Conservation (phyloP, 2,329 filamentous ascomycete genomes). For the Fusarium pseudoanthophilum region DNA sequence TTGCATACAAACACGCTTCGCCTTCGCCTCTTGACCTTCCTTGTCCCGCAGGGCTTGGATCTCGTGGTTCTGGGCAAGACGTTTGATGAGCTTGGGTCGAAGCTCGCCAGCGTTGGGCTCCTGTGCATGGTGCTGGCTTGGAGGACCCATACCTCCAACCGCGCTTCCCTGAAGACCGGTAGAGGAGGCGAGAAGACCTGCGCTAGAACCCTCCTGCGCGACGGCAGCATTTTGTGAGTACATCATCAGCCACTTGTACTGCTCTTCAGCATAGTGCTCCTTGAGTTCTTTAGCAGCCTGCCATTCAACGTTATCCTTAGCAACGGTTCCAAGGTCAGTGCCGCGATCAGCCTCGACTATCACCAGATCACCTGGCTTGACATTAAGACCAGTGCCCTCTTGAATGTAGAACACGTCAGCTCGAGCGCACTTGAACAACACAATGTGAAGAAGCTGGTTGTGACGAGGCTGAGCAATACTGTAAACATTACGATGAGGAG, state of each 20-base stretch:
- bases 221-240: slow-evolving; percentile 84
- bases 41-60: slow-evolving; percentile 91
- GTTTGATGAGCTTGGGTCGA: slow-evolving; percentile 96
- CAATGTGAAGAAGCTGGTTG: slow-evolving; percentile 83
- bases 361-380: slow-evolving; percentile 92
- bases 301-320: slow-evolving; percentile 87
- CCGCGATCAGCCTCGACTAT: slow-evolving; percentile 98
- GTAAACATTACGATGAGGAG: slow-evolving; percentile 71
- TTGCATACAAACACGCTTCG: slow-evolving; percentile 94
- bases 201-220: slow-evolving; percentile 68
- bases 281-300: slow-evolving; percentile 89
- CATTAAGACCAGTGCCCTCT: slow-evolving; percentile 90
- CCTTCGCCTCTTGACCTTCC: slow-evolving; percentile 96
- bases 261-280: slow-evolving; percentile 91
- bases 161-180: slow-evolving; percentile 75
- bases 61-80: slow-evolving; percentile 90
- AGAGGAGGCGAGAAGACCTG: slow-evolving; percentile 71
- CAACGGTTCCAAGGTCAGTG: slow-evolving; percentile 93
- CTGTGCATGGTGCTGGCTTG: slow-evolving; percentile 77
- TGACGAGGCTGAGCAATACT: slow-evolving; percentile 69
- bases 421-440: slow-evolving; percentile 95
- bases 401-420: slow-evolving; percentile 98
- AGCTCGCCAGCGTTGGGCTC: slow-evolving; percentile 79
- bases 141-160: slow-evolving; percentile 81
- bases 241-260: slow-evolving; percentile 99